phyloP scores from a whole-genome alignment of 2,329 filamentous ascomycete genomes.

The Cladosporium sp. region DNA sequence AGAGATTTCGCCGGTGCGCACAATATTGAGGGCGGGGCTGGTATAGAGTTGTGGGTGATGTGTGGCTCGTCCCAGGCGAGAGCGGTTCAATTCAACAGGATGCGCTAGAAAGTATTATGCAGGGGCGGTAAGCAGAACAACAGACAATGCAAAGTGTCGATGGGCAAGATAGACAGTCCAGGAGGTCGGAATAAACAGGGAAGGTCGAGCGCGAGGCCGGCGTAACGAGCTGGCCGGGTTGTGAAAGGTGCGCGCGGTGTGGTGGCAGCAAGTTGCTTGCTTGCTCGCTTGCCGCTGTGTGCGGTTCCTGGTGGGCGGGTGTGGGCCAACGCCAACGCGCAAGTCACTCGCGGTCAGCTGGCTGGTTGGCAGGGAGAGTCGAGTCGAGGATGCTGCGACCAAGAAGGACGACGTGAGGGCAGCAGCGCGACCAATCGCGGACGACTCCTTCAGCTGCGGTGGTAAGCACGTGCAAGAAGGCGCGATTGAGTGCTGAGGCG shows the following conservation, averaged over 20 bases:
- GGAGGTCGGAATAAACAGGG: conserved; percentile 12
- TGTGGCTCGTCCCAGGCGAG: background rate
- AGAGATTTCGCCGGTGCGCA: background rate
- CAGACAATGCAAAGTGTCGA: conserved; percentile 18
- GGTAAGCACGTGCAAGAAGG: background rate
- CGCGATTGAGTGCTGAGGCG: background rate
- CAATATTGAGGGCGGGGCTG: background rate
- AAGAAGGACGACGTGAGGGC: background rate
- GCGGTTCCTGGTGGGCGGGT: conserved; percentile 5
- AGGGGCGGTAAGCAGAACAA: conserved; percentile 8
- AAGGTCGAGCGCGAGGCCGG: background rate
- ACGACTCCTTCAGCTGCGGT: background rate
- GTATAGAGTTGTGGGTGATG: background rate
- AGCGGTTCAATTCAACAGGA: background rate
- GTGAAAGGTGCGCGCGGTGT: background rate
- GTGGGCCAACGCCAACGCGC: conserved; percentile 13
- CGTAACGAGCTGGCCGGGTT: conserved; percentile 11
- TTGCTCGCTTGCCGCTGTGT: conserved; percentile 2
- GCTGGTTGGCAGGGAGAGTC: conserved; percentile 12
- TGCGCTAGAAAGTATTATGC: conserved; percentile 18
- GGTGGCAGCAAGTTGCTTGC: conserved; percentile 5
- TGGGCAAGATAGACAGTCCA: conserved; percentile 5
- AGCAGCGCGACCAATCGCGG: conserved; percentile 14
- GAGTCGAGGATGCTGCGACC: background rate
- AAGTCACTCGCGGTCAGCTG: conserved; percentile 16